Base-by-base conservation (phyloP, 2,329 filamentous ascomycete species). In the Fusarium sp. region DNA sequence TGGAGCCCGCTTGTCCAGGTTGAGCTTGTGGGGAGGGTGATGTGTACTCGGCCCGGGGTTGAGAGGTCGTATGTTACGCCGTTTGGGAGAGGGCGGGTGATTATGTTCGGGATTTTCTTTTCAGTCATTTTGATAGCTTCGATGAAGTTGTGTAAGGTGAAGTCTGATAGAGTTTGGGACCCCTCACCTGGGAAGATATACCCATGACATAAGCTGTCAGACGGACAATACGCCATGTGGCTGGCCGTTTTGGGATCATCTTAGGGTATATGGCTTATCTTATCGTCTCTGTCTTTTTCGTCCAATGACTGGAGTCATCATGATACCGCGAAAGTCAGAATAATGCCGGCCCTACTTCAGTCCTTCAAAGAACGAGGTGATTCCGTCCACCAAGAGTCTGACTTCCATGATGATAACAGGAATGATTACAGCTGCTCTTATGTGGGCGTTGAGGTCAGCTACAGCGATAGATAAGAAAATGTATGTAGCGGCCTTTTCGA, bases 1-100 rank as follows among this genome's bases (percentile, higher is more conserved):
- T 87, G 85, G 12, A 84, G 76, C 3, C 82, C 83, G 43, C 82
- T 84, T 11, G 82, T 81, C 84, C 85, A 87, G 6, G 75, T 76
- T 2, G 84, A 86, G 11, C 73, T 65, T 1, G 66, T 55, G 0
- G 84, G 84, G 0, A 86, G 78, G 2, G 79, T 80, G 54, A 86
- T 84, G 8, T 79, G 82, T 13, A 83, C 81, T 32, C 79, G 75
- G 38, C 75, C 75, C 3, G 73, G 68, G 7, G 64, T 58, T 1
- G 82, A 80, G 22, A 86, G 79, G 69, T 85, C 62, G 27, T 78
- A 76, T 6, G 25, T 67, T 6, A 76, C 73, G 1, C 62, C 71
- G 5, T 73, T 68, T 7, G 71, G 74, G 1, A 72, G 61, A 0
- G 60, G 61, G 18, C 72, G 69, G 6, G 64, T 32, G 2, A 76